Evolutionary conservation across 2,329 filamentous ascomycete species (phyloP).

Genomic region (Stachybotrys chartarum): DNA sequence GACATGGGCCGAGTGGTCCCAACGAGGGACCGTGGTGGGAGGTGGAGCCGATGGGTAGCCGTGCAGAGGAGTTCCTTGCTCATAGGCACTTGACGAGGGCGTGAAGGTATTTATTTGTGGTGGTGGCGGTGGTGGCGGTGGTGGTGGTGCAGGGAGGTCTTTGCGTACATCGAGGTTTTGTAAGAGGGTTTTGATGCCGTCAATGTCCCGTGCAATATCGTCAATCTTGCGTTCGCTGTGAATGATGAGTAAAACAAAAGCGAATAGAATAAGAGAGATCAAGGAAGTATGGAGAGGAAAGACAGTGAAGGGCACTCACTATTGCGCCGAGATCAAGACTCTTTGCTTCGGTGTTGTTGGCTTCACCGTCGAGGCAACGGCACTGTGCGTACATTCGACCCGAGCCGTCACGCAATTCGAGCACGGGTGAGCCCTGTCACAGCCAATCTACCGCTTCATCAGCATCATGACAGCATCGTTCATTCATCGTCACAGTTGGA

Average conservation of each 20-base stretch:
- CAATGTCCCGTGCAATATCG: constrained; percentile 22
- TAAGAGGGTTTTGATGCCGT: constrained; percentile 20
- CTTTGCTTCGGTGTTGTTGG: constrained; percentile 20
- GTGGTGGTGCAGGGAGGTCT: background rate
- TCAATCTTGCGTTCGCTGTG: constrained; percentile 29
- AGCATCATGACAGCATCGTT: background rate
- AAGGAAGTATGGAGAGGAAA: background rate
- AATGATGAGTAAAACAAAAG: background rate
- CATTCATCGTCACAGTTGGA: background rate
- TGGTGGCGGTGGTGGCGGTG: too few species aligned
- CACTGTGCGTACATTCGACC: constrained; percentile 23
- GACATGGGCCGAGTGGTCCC: constrained; percentile 25
- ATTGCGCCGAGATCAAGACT: constrained; percentile 27
- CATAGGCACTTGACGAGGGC: too few species aligned
- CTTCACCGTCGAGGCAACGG: constrained; percentile 12
- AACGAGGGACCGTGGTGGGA: constrained; percentile 3
- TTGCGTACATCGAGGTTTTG: constrained; percentile 8
- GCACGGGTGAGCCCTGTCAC: constrained; percentile 12
- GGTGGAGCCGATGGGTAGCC: background rate
- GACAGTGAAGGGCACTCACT: constrained; percentile 14
- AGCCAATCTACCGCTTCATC: constrained; percentile 6
- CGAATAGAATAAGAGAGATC: too few species aligned
- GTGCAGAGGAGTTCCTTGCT: too few species aligned
- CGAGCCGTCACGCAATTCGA: constrained; percentile 24
- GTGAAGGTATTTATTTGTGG: too few species aligned